Conservation (phyloP, 495 filamentous ascomycete genomes). For the Copromyces sp. region DNA sequence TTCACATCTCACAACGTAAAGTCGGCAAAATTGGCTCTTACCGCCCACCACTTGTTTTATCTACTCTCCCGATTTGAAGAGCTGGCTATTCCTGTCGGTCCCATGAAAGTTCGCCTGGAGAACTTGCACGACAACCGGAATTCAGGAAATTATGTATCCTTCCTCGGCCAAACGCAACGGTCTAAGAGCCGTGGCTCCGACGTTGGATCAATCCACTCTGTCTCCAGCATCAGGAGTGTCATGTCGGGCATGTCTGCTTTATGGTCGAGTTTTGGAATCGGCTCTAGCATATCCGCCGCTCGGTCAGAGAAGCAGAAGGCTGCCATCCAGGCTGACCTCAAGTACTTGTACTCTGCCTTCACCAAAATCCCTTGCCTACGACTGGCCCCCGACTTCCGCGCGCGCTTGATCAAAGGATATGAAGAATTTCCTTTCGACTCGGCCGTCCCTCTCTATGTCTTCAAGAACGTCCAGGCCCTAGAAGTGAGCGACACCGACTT, state of each 20-base stretch:
- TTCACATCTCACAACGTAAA: slow-evolving; percentile 79
- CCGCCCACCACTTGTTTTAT: slow-evolving; percentile 97
- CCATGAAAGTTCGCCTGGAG: slow-evolving; percentile 91
- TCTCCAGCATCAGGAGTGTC: slow-evolving; percentile 92
- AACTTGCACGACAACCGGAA: slow-evolving; percentile 83
- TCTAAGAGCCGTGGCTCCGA: slow-evolving; percentile 70
- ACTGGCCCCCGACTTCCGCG: slow-evolving; percentile 80
- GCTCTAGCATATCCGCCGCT: slow-evolving; percentile 59
- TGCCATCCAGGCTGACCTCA: slow-evolving; percentile 73
- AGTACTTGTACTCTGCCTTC: slow-evolving; percentile 95
- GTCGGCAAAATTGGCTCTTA: slow-evolving; percentile 83
- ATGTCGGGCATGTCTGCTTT: slow-evolving; percentile 91
- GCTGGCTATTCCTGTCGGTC: slow-evolving; percentile 75
- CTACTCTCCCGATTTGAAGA: slow-evolving; percentile 91
- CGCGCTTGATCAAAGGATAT: slow-evolving; percentile 78
- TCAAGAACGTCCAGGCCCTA: slow-evolving; percentile 89
- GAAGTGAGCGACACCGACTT: slow-evolving; percentile 95
- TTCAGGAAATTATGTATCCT: slow-evolving; percentile 91
- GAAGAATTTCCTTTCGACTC: slow-evolving; percentile 98
- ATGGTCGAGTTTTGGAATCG: slow-evolving; percentile 80
- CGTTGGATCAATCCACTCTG: slow-evolving; percentile 83
- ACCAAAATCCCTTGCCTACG: slow-evolving; percentile 93
- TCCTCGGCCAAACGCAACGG: slow-evolving; percentile 68
- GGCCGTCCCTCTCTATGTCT: slow-evolving; percentile 86
- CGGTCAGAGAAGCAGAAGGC: slow-evolving; percentile 81